Evolutionary conservation across 805 yeast species (phyloP).

Genomic region (Monosporozyma solicola): DNA sequence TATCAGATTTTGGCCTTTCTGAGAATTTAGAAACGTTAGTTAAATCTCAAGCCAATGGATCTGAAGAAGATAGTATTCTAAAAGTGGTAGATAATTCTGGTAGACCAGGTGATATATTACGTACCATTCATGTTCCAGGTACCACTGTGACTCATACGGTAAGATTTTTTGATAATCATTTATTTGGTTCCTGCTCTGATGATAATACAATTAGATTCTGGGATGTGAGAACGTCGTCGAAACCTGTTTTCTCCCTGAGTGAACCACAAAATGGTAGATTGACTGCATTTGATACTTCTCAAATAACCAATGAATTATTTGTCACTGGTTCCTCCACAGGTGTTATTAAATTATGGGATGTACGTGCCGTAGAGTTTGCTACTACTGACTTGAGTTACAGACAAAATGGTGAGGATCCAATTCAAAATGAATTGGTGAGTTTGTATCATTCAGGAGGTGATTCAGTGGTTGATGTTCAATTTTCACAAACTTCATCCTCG

Average conservation of each 20-base stretch:
- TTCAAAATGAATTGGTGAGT: constrained; percentile 20
- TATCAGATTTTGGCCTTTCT: constrained; percentile 26
- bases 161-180: constrained; percentile 25
- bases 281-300: constrained; percentile 24
- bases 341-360: constrained; percentile 28
- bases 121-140: constrained; percentile 24
- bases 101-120: constrained; percentile 24
- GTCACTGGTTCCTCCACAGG: constrained; percentile 29
- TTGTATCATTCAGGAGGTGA: constrained; percentile 28
- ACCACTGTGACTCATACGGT: constrained; percentile 26
- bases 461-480: constrained; percentile 26
- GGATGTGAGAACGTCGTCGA: constrained; percentile 25
- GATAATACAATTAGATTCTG: constrained; percentile 27
- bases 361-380: constrained; percentile 24
- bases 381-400: constrained; percentile 18
- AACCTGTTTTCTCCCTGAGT: constrained; percentile 18
- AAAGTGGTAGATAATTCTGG: constrained; percentile 27
- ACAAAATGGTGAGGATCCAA: constrained; percentile 24
- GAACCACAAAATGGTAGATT: constrained; percentile 25
- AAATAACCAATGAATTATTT: constrained; percentile 21
- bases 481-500: constrained; percentile 23
- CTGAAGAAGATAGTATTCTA: constrained; percentile 23
- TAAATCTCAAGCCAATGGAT: constrained; percentile 23
- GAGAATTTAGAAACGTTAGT: constrained; percentile 22
- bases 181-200: constrained; percentile 28